Evolutionary conservation across 768 basidiomycete species (phyloP), one percentile per base, ranked within the genome.

Genomic region (Cyclocybe cylindracea): DNA sequence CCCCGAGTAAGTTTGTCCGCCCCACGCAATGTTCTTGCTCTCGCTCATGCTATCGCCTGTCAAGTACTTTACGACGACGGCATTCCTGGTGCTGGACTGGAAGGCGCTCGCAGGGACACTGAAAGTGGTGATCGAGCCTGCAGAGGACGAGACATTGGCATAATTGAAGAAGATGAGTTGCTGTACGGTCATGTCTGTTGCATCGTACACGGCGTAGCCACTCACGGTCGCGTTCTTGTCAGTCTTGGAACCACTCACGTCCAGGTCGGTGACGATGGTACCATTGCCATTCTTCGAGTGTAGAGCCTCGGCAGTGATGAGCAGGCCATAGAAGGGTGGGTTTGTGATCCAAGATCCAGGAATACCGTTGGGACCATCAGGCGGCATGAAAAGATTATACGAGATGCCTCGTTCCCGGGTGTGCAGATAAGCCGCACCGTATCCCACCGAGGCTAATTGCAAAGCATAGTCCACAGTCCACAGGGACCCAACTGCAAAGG

Each of bases 121-220:
- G 61, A 83, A 77, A 8, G 62, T 60, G 4, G 54, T 49, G 6
- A 58, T 54, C 7, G 52, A 55, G 5, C 39, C 51, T n/a, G 57
- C 57, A 61, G 74, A 72, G 45, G 70, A 51, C 45, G 69, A 68
- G 50, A 74, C 62, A 65, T 79, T 74, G 59, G 70, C 75, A 57
- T 69, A 82, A 56, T 83, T 82, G 65, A 83, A 78, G 36, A 83
- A 59, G 10, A 76, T 75, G 19, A 81, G 61, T 44, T 72, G 69
- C 33, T 70, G 64, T 19, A 79, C 63, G 1, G 70, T 69, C 2
- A 75, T 71, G 41, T 71, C 71, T 10, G 62, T 65, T 34, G 79
- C 71, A 54, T 87, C 82, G 69, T 84, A 85, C 24, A 87, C 65
- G 5, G 78, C 83, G 61, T 89, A 87, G 32, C 79, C 72, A 54